Evolutionary conservation across 345 rosid genomes (phyloP), one percentile per base, ranked within the genome.

Genomic region (Raphanus raphanistrum): DNA sequence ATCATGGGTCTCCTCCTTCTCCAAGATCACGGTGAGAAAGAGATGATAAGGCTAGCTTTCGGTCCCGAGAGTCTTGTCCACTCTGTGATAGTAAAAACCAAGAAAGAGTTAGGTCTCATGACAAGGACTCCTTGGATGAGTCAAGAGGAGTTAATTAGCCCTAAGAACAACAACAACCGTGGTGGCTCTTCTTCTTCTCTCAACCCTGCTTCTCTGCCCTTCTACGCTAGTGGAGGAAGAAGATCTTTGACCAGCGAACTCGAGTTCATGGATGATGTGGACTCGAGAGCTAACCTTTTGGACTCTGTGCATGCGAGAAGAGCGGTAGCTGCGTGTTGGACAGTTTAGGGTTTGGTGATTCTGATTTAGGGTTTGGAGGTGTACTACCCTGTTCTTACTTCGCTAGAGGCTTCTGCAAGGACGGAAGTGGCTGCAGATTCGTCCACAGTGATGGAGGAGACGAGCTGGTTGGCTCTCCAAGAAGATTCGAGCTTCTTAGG

Each of bases 381-480:
- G 89, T 91, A 36, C 97, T 91, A 36, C 97, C 94, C 6, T 93
- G 98, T 70, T 84, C 90, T 79, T 93, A 91, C 75, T 93, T 77
- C 71, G 94, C 98, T 2, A 89, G 98, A 85, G 98, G 98, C 71
- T 90, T 81, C 83, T 93, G 98, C 70, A 93, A 93, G 74, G 91
- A 93, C 60, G 98, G 98, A 21, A 83, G 80, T 61, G 88, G 76
- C 81, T 93, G 98, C 78, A 89, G 91, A 87, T 93, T 93, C 81
- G 76, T 91, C 5, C 98, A 86, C 31, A 95, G 85, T 60, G 92
- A 88, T 55, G 77, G 83, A 27, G 82, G 81, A 38, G 81, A 78
- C 1, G 43, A 81, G 6, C 1, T 82, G 59, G 90, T 88, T 48
- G 89, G 97, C 48, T 91, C 97, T 26, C 97, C 94, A 6, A 87